Base-by-base conservation (phyloP, 2,329 filamentous ascomycete genomes). In the Albifimbria verrucaria region DNA sequence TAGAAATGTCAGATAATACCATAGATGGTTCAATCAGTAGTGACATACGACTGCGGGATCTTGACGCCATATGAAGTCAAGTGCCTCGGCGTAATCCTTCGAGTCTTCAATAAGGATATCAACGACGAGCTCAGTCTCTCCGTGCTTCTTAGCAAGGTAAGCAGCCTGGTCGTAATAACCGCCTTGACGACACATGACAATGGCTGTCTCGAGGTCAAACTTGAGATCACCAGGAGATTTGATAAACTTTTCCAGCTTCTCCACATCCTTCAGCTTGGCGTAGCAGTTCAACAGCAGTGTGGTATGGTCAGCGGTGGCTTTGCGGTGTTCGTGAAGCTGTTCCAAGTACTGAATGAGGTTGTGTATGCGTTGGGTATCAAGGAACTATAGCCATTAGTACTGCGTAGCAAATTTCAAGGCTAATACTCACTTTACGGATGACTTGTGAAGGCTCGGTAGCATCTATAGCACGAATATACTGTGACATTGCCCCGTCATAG, bases 401-500 rank as follows among this genome's bases (percentile, higher is more conserved):
- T 18, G 24, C 17, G 15, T 41, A 0, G n/a, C 11, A 0, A 1
- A 10, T 2, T 6, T 6, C 4, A 4, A 2, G 4, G 1, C 0
- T 15, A 28, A 2, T 4, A 18, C 62, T 49, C 65, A 89, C 88
- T 76, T 96, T 97, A 62, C 93, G 83, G 64, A 97, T 97, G 46
- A 97, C 91, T 65, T 97, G 93, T 2, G 93, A 97, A 7, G 93
- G 93, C 64, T 97, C 93, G 0, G 93, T 97, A 54, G 90, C 94
- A 66, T 97, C 92, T 55, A 99, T 97, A 0, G 95, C 93, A 61
- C 91, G 89, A 57, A 99, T 85, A 66, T 99, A 99, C 69, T 97
- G 94, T 63, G 95, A 88, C 95, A 99, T 99, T n/a, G 95, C 92
- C 7, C 90, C 94, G 65, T 99, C 94, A 65, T 93, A 99, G 65